Evolutionary conservation across 1,284 basidiomycete species (phyloP), one percentile per base, ranked within the genome.

Genomic region (Blastosporella zonata): DNA sequence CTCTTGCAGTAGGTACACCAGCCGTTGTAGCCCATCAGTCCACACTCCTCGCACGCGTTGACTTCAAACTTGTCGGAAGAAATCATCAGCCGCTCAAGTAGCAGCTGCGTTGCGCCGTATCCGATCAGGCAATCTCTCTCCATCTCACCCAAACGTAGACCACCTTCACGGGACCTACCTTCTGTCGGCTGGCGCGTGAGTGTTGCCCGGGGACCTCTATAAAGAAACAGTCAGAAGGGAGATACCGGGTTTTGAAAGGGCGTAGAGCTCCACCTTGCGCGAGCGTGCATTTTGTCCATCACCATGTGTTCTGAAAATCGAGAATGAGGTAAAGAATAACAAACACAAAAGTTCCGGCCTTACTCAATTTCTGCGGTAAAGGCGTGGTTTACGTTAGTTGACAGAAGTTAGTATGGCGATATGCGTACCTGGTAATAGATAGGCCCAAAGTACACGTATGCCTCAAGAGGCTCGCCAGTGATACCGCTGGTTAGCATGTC

Each of bases 231-330:
- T 56, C 51, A 55, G 27, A 40, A 27, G 25, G 41, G 33, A 28
- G n/a, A 29, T 7, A 38, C 43, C 31, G 47, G 45, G 25, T 33
- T 54, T 52, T 41, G n/a, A 33, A 21, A 43, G 48, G 37, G 49
- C 28, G 7, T 52, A 40, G 44, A 53, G 43, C 45, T 74, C 56
- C 65, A 87, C 90, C 92, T 87, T 41, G 95, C 93, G 55, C 97
- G 87, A 56, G 97, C 97, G 62, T 99, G 97, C 97, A 99, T 99
- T 78, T 99, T 99, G 75, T 98, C 95, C 85, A 97, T 91, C 53
- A 98, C 95, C 93, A 96, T 97, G 72, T 95, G 93, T 74, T 93
- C 86, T 87, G 52, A 31, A 59, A 40, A 50, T 38, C 46, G 47
- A 31, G 27, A 51, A 28, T 47, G 49, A 49, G 57, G 18, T 31